Conservation (phyloP, 495 filamentous ascomycete species). For the Cercophora scortea region DNA sequence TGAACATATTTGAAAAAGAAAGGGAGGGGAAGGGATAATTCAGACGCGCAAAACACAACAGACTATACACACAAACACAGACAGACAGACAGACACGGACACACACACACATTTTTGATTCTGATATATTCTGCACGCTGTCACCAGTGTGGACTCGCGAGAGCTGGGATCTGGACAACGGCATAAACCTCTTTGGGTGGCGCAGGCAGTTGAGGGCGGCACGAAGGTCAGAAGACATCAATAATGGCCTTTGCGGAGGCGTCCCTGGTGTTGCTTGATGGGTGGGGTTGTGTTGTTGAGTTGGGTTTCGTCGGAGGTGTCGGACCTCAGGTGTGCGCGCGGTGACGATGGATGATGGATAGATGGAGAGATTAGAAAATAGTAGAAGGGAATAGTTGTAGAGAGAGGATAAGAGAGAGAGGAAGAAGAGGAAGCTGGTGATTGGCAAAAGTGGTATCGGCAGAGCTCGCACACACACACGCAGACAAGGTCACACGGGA, state of each 20-base stretch:
- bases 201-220: slow-evolving; percentile 60
- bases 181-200: slow-evolving; percentile 62
- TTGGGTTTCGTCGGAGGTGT: not conserved
- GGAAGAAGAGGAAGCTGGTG: not conserved
- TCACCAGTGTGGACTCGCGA: slow-evolving; percentile 67
- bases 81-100: slow-evolving; percentile 9
- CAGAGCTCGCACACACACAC: no score
- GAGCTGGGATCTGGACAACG: slow-evolving; percentile 64
- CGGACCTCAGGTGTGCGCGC: not conserved
- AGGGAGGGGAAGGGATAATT: no score
- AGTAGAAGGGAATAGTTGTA: not conserved
- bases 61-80: not conserved
- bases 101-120: slow-evolving; percentile 26
- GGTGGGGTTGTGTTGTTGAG: not conserved
- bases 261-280: slow-evolving; percentile 1
- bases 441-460: not conserved
- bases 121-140: slow-evolving; percentile 46
- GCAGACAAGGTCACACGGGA: no score
- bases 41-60: no score
- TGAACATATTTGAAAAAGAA: no score
- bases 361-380: no score
- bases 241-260: slow-evolving; percentile 33
- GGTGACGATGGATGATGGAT: not conserved
- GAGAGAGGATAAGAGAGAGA: not conserved
- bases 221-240: slow-evolving; percentile 74